Evolutionary conservation across 2,329 filamentous ascomycete genomes (phyloP).

Genomic region (Sporothrix schenckii): DNA sequence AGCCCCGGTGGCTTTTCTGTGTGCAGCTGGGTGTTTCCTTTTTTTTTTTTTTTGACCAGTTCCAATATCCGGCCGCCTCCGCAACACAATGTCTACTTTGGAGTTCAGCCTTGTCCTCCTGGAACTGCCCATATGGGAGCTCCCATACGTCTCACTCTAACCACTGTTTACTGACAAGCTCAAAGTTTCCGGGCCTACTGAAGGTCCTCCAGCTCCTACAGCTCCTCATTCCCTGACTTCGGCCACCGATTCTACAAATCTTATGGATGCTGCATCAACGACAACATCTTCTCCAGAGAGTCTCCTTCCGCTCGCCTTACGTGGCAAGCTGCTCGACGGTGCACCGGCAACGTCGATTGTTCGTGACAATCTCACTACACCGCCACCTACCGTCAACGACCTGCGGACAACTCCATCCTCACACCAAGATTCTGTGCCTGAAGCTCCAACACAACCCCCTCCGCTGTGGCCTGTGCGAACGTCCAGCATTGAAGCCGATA

Average conservation of each 20-base stretch:
- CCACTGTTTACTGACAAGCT: slow-evolving; percentile 19
- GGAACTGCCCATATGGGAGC: slow-evolving; percentile 10
- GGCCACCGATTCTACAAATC: slow-evolving; percentile 14
- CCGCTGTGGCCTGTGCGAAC: slow-evolving; percentile 14
- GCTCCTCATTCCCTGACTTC: slow-evolving; percentile 6
- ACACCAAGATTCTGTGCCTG: slow-evolving; percentile 8
- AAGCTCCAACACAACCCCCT: background rate
- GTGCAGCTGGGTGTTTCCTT: slow-evolving; percentile 26
- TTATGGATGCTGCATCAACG: background rate
- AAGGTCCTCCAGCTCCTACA: slow-evolving; percentile 16
- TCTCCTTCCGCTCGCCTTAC: background rate
- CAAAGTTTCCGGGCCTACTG: slow-evolving; percentile 14
- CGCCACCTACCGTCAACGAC: slow-evolving; percentile 30
- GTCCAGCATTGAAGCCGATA: background rate
- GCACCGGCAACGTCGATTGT: background rate
- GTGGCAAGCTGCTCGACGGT: background rate
- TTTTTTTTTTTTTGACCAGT: background rate
- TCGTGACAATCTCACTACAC: slow-evolving; percentile 20
- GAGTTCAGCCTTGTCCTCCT: slow-evolving; percentile 24
- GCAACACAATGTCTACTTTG: slow-evolving; percentile 18
- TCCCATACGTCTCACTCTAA: slow-evolving; percentile 1
- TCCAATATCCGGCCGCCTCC: slow-evolving; percentile 18
- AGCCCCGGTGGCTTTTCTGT: slow-evolving; percentile 29
- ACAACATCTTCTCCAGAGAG: background rate
- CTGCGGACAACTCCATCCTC: slow-evolving; percentile 3